Percentiles rank a stretch among this genome's conserved stretches.
phyloP scores from a whole-genome alignment of 495 filamentous ascomycete genomes.

The Penicillium taxi region DNA sequence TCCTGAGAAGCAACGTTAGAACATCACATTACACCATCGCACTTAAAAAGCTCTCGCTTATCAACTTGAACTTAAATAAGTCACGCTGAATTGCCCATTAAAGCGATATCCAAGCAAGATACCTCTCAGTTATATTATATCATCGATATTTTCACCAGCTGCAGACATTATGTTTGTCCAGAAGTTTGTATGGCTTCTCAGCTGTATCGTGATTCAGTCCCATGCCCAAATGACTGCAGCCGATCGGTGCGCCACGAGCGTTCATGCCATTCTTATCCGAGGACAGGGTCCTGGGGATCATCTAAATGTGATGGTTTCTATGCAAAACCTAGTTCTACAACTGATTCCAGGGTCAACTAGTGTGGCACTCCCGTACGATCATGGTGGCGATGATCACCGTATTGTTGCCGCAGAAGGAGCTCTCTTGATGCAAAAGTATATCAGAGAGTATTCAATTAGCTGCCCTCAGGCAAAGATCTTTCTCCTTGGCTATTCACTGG shows the following conservation, averaged over 20 bases:
- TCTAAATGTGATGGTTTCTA: slow-evolving; percentile 19
- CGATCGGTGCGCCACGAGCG: slow-evolving; percentile 17
- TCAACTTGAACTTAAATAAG: no score
- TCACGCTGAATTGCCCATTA: no score
- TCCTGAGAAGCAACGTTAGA: no score
- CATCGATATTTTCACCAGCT: no score
- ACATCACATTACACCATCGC: no score
- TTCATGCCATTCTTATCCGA: slow-evolving; percentile 22
- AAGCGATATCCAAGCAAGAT: no score
- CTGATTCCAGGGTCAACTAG: slow-evolving; percentile 21
- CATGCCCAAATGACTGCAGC: slow-evolving; percentile 9
- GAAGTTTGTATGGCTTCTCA: slow-evolving; percentile 5
- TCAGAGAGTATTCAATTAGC: slow-evolving; percentile 14
- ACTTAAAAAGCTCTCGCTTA: neutral
- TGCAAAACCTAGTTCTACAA: slow-evolving; percentile 18
- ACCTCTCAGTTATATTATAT: no score
- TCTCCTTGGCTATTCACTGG: slow-evolving; percentile 21
- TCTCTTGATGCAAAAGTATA: slow-evolving; percentile 20
- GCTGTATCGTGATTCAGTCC: neutral
- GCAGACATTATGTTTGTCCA: slow-evolving; percentile 10
- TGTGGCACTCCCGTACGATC: slow-evolving; percentile 19
- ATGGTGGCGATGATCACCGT: slow-evolving; percentile 11
- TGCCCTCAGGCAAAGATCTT: slow-evolving; percentile 20
- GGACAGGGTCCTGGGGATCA: slow-evolving; percentile 23
- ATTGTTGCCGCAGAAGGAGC: slow-evolving; percentile 13